These are phyloP conservation scores for Colletotrichum sp. DNA, from an alignment of 2,329 filamentous ascomycete genomes.

Conservation along the genomic window DNA sequence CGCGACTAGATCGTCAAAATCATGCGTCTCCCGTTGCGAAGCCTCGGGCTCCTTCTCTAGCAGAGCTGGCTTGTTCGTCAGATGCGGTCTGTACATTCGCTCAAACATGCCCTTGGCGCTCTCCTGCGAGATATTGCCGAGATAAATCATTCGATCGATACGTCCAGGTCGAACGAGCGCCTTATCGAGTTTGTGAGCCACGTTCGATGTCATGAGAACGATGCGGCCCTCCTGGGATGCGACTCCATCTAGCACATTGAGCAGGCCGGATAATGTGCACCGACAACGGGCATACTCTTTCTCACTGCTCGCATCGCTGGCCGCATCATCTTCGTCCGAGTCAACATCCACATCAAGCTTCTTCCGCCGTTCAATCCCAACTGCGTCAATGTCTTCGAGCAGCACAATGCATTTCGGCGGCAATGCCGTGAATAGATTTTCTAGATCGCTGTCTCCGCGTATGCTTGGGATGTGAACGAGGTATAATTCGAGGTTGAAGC, in stretches of 20 bases:
- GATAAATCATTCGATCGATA: constrained; percentile 72
- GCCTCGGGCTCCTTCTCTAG: background rate
- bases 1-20: background rate
- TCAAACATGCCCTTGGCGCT: constrained; percentile 18
- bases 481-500: constrained; percentile 75
- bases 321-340: constrained; percentile 29
- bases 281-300: constrained; percentile 4
- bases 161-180: constrained; percentile 69
- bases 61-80: background rate
- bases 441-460: constrained; percentile 29
- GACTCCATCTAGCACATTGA: constrained; percentile 73
- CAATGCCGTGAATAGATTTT: constrained; percentile 32
- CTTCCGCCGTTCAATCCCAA: constrained; percentile 24
- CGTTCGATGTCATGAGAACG: constrained; percentile 75
- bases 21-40: too few relatives aligned
- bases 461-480: constrained; percentile 69
- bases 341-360: constrained; percentile 15
- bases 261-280: constrained; percentile 62
- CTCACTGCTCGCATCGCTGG: background rate
- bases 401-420: constrained; percentile 27
- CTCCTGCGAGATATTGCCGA: constrained; percentile 57
- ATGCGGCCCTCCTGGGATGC: constrained; percentile 71
- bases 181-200: constrained; percentile 63
- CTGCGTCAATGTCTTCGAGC: constrained; percentile 30
- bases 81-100: constrained; percentile 7